Percentiles rank a stretch among this genome's conserved stretches.
Evolutionary conservation across 2,329 filamentous ascomycete genomes (phyloP).

Genomic region (Zymoseptoria ardabiliae): DNA sequence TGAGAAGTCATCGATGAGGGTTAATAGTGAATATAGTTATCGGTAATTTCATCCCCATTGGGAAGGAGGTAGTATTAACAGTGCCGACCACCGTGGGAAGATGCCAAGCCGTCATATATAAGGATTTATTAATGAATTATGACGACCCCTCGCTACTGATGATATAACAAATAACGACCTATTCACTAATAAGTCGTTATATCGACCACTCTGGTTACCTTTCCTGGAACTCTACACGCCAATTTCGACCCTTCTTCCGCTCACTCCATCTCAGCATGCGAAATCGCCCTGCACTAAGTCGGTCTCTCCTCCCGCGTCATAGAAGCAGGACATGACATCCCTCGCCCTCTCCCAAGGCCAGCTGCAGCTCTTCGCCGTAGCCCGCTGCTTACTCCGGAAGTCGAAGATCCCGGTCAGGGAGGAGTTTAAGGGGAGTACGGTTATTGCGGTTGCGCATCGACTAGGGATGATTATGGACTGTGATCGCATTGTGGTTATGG

Average conservation of each 20-base stretch:
- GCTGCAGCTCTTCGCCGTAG: conserved; percentile 45
- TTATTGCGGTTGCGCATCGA: conserved; percentile 52
- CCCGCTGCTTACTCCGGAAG: conserved; percentile 39
- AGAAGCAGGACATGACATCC: conserved; percentile 27
- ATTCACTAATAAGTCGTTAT: too few relatives aligned
- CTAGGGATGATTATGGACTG: conserved; percentile 50
- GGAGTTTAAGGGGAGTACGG: conserved; percentile 49
- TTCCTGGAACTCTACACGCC: conserved; percentile 41
- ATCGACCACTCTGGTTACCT: too few relatives aligned
- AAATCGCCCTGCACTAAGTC: conserved; percentile 40
- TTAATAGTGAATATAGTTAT: too few relatives aligned
- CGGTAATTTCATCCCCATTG: too few relatives aligned
- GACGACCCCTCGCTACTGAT: too few relatives aligned
- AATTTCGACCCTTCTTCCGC: conserved; percentile 41
- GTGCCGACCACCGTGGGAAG: too few relatives aligned
- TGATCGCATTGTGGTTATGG: conserved; percentile 47
- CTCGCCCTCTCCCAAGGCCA: conserved; percentile 40
- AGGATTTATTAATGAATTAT: too few relatives aligned
- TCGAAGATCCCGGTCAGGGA: conserved; percentile 34
- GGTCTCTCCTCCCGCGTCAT: conserved; percentile 29
- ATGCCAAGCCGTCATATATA: too few relatives aligned
- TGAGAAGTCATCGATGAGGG: too few relatives aligned
- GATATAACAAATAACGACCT: too few relatives aligned
- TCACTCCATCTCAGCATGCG: conserved; percentile 35
- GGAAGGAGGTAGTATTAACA: too few relatives aligned